Percentiles rank a stretch among this genome's conserved stretches.
phyloP scores from a whole-genome alignment of 2,329 filamentous ascomycete genomes.

The Neonectria punicea region DNA sequence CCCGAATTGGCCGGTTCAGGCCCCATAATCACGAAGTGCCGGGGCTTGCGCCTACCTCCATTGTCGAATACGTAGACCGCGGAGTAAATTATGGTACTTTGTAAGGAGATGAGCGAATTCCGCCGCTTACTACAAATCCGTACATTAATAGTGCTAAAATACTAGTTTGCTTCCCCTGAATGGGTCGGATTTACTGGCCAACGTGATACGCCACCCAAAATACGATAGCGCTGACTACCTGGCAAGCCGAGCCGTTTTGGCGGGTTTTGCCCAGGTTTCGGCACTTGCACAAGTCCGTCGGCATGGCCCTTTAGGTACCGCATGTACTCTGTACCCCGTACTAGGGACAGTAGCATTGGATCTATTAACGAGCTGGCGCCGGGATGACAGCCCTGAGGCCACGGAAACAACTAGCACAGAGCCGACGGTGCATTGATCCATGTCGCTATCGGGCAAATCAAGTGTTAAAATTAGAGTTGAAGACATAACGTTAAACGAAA shows the following conservation, averaged over 20 bases:
- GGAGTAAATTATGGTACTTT: not conserved
- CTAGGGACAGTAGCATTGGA: not conserved
- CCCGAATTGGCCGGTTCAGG: not conserved
- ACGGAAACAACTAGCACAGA: not conserved
- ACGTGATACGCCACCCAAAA: not conserved
- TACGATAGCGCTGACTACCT: not conserved
- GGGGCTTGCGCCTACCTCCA: not conserved
- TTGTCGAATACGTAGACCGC: not conserved
- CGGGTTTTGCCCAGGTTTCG: constrained; percentile 3
- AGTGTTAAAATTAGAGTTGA: constrained; percentile 16
- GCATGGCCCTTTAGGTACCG: not conserved
- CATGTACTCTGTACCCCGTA: not conserved
- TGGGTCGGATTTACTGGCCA: not conserved
- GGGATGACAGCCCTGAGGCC: constrained; percentile 7
- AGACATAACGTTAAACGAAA: not conserved
- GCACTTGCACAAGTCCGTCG: constrained; percentile 3
- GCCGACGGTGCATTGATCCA: not conserved
- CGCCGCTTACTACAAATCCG: not conserved
- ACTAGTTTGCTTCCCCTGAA: constrained; percentile 2
- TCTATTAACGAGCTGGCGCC: not conserved
- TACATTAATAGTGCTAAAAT: not conserved
- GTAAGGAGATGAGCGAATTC: constrained; percentile 1
- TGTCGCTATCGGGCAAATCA: not conserved
- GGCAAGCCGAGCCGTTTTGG: not conserved
- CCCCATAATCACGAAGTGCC: constrained; percentile 5